Conservation (phyloP, 2,329 filamentous ascomycete genomes). For the Elsinoe fawcettii region DNA sequence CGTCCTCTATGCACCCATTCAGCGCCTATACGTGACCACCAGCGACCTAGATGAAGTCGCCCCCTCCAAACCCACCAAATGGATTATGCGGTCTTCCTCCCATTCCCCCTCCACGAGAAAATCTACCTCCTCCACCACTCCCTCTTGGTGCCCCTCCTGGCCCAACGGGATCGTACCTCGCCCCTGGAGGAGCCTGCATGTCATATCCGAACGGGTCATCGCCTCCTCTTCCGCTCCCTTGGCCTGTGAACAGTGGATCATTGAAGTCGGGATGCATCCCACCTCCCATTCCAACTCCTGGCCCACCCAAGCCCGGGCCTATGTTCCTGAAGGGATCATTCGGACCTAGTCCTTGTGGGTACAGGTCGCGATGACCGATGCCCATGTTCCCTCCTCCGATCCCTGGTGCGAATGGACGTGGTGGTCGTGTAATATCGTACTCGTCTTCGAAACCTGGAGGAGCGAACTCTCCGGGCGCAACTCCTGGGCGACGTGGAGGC, state of each 20-base stretch:
- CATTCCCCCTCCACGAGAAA: conserved; percentile 38
- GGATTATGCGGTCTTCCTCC: conserved; percentile 48
- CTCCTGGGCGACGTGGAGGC: conserved; percentile 51
- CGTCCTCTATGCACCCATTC: background rate
- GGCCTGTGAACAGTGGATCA: conserved; percentile 68
- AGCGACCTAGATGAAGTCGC: conserved; percentile 49
- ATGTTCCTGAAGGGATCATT: conserved; percentile 59
- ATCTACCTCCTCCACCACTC: conserved; percentile 36
- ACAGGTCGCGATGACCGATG: conserved; percentile 79
- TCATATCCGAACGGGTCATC: conserved; percentile 58
- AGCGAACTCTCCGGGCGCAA: conserved; percentile 64
- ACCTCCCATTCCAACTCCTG: conserved; percentile 52
- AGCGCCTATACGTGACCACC: too few species aligned
- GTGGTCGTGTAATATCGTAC: conserved; percentile 67
- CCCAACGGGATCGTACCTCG: conserved; percentile 82
- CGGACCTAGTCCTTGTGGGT: conserved; percentile 78
- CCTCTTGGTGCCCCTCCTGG: conserved; percentile 54
- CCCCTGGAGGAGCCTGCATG: conserved; percentile 72
- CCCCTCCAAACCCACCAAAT: conserved; percentile 53
- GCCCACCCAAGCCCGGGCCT: conserved; percentile 45
- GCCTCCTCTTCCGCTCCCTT: conserved; percentile 39
- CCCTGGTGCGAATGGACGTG: conserved; percentile 36
- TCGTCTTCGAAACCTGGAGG: conserved; percentile 93
- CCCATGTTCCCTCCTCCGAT: conserved; percentile 33
- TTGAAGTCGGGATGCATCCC: conserved; percentile 98